Conservation (phyloP, 2,329 filamentous ascomycete species). For the Eutypa lata region DNA sequence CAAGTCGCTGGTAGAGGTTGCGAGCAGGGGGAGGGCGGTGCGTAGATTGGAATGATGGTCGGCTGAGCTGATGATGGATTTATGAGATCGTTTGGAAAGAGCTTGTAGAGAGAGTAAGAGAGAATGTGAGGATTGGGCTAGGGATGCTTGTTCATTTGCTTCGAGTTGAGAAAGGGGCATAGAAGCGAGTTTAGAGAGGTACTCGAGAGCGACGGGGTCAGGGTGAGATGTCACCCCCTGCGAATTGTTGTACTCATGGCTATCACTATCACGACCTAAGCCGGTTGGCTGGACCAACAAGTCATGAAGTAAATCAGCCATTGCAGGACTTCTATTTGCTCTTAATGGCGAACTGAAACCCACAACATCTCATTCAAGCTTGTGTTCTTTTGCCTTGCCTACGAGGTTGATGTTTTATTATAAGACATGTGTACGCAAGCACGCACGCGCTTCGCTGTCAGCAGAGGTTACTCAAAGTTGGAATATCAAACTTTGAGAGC, state of each 20-base stretch:
- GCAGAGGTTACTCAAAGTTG: no score
- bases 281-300: constrained; percentile 58
- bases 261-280: neutral
- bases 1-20: constrained; percentile 63
- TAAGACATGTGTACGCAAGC: no score
- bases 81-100: constrained; percentile 86
- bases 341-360: neutral
- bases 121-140: constrained; percentile 79
- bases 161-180: constrained; percentile 72
- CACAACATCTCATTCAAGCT: neutral
- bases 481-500: neutral
- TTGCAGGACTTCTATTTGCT: constrained; percentile 26
- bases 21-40: constrained; percentile 68
- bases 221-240: constrained; percentile 34
- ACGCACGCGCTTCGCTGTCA: no score
- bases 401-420: no score
- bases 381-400: neutral
- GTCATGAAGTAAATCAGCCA: constrained; percentile 74
- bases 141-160: constrained; percentile 70
- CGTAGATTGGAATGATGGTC: constrained; percentile 72
- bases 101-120: constrained; percentile 79
- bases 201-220: constrained; percentile 59
- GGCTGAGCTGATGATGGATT: constrained; percentile 76
- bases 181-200: constrained; percentile 74
- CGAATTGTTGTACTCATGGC: constrained; percentile 24